Conservation (phyloP, 2,329 filamentous ascomycete genomes). For the Claviceps lovelessii region DNA sequence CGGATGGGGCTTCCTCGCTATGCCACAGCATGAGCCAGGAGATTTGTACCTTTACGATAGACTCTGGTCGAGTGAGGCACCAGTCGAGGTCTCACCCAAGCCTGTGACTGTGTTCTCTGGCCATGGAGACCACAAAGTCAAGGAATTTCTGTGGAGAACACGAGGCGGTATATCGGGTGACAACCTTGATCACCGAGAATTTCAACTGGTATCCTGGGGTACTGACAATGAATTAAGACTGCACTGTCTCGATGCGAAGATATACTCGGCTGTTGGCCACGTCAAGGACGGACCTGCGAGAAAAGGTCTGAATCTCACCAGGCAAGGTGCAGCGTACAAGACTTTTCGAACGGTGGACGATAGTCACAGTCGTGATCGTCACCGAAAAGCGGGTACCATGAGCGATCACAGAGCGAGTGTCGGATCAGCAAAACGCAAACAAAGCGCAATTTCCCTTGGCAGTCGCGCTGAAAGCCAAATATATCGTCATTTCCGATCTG, state of each 20-base stretch:
- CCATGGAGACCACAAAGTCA: conserved; percentile 56
- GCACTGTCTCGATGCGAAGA: conserved; percentile 53
- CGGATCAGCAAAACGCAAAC: conserved; percentile 26
- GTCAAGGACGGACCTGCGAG: conserved; percentile 51
- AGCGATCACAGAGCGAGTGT: conserved; percentile 40
- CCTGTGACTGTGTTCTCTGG: conserved; percentile 46
- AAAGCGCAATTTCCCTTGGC: conserved; percentile 29
- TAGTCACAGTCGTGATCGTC: conserved; percentile 36
- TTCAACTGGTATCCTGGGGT: conserved; percentile 87
- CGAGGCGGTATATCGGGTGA: conserved; percentile 54
- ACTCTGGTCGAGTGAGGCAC: conserved; percentile 29
- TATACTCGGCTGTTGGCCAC: conserved; percentile 57
- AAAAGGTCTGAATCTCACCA: conserved; percentile 56
- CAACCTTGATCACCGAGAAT: conserved; percentile 69
- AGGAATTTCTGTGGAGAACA: conserved; percentile 81
- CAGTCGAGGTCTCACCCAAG: conserved; percentile 28
- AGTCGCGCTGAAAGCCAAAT: conserved; percentile 23
- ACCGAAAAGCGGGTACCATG: conserved; percentile 43
- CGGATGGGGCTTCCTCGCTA: conserved; percentile 69
- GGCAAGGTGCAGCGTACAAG: conserved; percentile 73
- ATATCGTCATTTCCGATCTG: conserved; percentile 19
- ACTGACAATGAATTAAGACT: conserved; percentile 71
- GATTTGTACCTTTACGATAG: conserved; percentile 75
- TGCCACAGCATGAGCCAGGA: conserved; percentile 81
- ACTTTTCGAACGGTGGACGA: conserved; percentile 66